Evolutionary conservation across 2,329 filamentous ascomycete species (phyloP).

Genomic region (Thielaviopsis punctulata): DNA sequence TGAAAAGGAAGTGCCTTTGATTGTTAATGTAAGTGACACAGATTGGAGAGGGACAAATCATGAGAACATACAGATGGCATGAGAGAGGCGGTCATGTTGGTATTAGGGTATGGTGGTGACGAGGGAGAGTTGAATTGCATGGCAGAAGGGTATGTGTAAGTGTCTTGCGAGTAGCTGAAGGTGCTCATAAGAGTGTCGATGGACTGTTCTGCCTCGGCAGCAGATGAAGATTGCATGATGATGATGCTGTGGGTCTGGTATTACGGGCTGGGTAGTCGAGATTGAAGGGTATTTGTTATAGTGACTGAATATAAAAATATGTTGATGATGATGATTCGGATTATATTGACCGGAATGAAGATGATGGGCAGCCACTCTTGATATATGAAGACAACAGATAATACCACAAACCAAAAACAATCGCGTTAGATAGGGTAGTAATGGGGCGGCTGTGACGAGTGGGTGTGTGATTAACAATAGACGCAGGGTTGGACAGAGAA

Average conservation of each 20-base stretch:
- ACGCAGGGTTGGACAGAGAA: neutral
- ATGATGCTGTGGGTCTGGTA: neutral
- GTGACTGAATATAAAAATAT: neutral
- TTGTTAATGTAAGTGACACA: neutral
- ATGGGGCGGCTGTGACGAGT: neutral
- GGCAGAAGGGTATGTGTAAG: neutral
- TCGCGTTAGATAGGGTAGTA: neutral
- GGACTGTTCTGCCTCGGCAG: neutral
- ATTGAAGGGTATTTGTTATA: too few species aligned
- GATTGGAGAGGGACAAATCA: neutral
- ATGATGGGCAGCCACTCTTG: neutral
- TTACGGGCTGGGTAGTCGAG: neutral
- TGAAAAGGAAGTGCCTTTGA: neutral
- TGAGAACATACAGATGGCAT: neutral
- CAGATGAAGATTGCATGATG: neutral
- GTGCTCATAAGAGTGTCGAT: neutral
- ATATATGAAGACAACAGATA: neutral
- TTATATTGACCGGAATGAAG: neutral
- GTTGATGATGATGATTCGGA: neutral
- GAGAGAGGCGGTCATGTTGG: constrained; percentile 8
- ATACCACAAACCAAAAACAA: neutral
- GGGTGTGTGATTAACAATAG: neutral
- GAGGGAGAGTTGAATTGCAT: neutral
- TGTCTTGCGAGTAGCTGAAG: neutral
- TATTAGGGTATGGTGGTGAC: neutral